Evolutionary conservation across 2,329 filamentous ascomycete species (phyloP).

Genomic region (Emergomyces pasteurianus): DNA sequence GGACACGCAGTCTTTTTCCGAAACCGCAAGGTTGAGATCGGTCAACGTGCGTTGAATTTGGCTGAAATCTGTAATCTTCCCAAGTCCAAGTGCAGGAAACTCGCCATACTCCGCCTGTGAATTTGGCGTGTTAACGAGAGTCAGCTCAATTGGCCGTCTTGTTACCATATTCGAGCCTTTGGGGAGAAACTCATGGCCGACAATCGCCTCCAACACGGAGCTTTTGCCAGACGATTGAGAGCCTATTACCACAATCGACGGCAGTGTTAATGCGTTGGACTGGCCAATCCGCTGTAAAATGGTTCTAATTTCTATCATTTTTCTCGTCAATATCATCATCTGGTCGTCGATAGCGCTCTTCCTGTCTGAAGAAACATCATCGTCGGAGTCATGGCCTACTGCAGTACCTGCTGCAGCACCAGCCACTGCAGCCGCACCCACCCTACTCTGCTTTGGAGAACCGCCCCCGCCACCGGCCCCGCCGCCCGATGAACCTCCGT

Average conservation of each 20-base stretch:
- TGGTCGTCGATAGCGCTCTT: constrained; percentile 79
- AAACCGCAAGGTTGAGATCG: constrained; percentile 86
- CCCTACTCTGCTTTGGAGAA: constrained; percentile 44
- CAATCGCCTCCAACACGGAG: constrained; percentile 90
- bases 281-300: constrained; percentile 87
- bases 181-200: constrained; percentile 92
- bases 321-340: constrained; percentile 98
- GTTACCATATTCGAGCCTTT: constrained; percentile 99
- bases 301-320: constrained; percentile 97
- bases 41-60: constrained; percentile 82
- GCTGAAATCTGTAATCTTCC: constrained; percentile 81
- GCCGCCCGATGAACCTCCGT: constrained; percentile 31
- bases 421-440: constrained; percentile 47
- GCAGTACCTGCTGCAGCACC: constrained; percentile 62
- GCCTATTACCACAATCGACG: constrained; percentile 97
- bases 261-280: constrained; percentile 73
- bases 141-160: constrained; percentile 86
- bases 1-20: constrained; percentile 80
- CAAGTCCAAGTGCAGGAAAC: constrained; percentile 81
- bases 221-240: constrained; percentile 98
- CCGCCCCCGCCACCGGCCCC: constrained; percentile 38
- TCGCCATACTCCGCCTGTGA: constrained; percentile 85
- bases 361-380: constrained; percentile 43
- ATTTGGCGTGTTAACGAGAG: constrained; percentile 86
- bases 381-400: constrained; percentile 59